A percentile compares a stretch with the other conserved stretches of the same genome.
Evolutionary conservation across 2,329 filamentous ascomycete species (phyloP).

Genomic region (Chaetomiaceae sp.): DNA sequence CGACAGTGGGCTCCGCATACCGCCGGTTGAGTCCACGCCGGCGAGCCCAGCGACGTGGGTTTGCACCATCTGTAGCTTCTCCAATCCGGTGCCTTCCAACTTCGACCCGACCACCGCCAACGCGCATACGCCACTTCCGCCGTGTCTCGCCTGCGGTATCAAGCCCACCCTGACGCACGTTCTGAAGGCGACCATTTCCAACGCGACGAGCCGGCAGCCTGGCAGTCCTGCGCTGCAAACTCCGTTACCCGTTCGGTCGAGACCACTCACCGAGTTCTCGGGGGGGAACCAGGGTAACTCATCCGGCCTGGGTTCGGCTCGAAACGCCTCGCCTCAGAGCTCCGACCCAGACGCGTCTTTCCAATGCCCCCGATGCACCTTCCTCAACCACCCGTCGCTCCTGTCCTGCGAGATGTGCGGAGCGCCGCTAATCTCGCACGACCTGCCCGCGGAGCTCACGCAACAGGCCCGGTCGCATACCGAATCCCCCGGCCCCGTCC

Average conservation of each 20-base stretch:
- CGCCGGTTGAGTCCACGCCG: slow-evolving; percentile 41
- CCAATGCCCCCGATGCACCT: slow-evolving; percentile 83
- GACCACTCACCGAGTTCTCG: slow-evolving; percentile 15
- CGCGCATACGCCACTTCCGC: slow-evolving; percentile 70
- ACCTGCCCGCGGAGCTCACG: slow-evolving; percentile 35
- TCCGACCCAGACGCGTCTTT: slow-evolving; percentile 39
- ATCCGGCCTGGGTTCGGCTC: slow-evolving; percentile 9
- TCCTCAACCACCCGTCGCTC: slow-evolving; percentile 84
- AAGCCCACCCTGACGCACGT: slow-evolving; percentile 79
- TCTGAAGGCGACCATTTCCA: slow-evolving; percentile 78
- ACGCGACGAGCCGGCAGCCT: slow-evolving; percentile 53
- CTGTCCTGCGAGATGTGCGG: slow-evolving; percentile 87
- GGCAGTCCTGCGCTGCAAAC: slow-evolving; percentile 21
- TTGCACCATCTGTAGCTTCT: slow-evolving; percentile 91
- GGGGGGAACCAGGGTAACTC: slow-evolving; percentile 7
- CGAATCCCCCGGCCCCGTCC: slow-evolving; percentile 72
- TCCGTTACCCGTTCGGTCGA: slow-evolving; percentile 30
- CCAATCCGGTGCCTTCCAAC: slow-evolving; percentile 86
- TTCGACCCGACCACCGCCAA: slow-evolving; percentile 82
- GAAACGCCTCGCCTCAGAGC: slow-evolving; percentile 13
- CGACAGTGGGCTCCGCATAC: slow-evolving; percentile 38
- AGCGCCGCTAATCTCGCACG: slow-evolving; percentile 59
- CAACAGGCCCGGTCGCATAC: slow-evolving; percentile 43
- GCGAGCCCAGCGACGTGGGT: slow-evolving; percentile 76
- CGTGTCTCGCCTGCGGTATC: slow-evolving; percentile 89